These are phyloP conservation scores for Nelumbo lutea DNA, from an alignment of 164 flowering plant genomes.

Conservation along the genomic window DNA sequence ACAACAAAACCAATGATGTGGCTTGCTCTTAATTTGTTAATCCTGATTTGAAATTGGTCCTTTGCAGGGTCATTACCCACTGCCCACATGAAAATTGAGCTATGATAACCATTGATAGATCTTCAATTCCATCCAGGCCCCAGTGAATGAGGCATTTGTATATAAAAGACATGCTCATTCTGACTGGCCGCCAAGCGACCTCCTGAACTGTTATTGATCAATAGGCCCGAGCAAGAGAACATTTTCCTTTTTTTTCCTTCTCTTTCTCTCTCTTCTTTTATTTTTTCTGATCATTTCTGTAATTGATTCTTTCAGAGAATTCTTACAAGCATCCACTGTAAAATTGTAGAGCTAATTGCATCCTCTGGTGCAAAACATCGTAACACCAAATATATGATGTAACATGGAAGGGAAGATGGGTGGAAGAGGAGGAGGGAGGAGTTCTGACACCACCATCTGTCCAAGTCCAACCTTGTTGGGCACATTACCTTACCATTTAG, in stretches of 20 bases:
- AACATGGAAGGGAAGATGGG: slow-evolving; percentile 10
- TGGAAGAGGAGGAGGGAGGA: neutral
- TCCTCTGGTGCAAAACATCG: slow-evolving; percentile 24
- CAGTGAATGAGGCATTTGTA: slow-evolving; percentile 40
- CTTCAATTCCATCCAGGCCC: slow-evolving; percentile 23
- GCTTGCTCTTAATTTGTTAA: slow-evolving; percentile 1
- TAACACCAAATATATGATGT: slow-evolving; percentile 33
- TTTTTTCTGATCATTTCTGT: too few species aligned
- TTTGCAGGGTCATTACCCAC: slow-evolving; percentile 53
- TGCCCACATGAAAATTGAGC: slow-evolving; percentile 68
- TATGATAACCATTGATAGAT: slow-evolving; percentile 24
- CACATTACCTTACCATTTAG: slow-evolving; percentile 9
- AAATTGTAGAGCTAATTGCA: slow-evolving; percentile 37
- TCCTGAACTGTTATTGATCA: slow-evolving; percentile 12
- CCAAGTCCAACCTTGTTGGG: slow-evolving; percentile 11
- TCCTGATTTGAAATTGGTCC: slow-evolving; percentile 1
- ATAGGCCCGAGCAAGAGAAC: slow-evolving; percentile 9
- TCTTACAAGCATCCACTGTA: slow-evolving; percentile 31
- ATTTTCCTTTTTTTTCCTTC: slow-evolving; percentile 5
- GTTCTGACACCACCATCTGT: slow-evolving; percentile 10
- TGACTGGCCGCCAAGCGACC: slow-evolving; percentile 6
- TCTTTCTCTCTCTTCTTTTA: too few species aligned
- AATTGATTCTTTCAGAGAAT: slow-evolving; percentile 28
- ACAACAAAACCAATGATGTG: neutral
- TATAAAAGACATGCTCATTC: slow-evolving; percentile 27